A percentile compares a stretch with the other conserved stretches of the same genome.
phyloP scores from a whole-genome alignment of 2,329 filamentous ascomycete genomes.

The Apiospora saccharicola region DNA sequence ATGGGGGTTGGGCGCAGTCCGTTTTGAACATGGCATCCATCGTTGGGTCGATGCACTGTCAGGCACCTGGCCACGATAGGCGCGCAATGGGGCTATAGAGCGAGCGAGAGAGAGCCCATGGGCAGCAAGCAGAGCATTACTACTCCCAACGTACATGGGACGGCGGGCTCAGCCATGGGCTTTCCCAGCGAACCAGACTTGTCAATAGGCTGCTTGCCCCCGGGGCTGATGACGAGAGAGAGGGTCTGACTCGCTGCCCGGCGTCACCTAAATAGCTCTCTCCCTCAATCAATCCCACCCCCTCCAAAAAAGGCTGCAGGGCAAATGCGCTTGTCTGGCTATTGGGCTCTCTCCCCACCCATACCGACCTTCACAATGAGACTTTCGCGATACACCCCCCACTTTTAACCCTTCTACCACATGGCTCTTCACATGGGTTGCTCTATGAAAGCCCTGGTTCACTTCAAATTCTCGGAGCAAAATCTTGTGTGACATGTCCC shows the following conservation, averaged over 20 bases:
- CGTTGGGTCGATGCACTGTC: conserved; percentile 20
- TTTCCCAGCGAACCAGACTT: conserved; percentile 4
- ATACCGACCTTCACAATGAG: conserved; percentile 22
- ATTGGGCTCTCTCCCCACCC: conserved; percentile 22
- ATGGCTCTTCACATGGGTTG: conserved; percentile 28
- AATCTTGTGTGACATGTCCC: conserved; percentile 28
- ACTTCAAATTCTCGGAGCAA: conserved; percentile 23
- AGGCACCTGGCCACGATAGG: conserved; percentile 9
- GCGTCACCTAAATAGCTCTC: conserved; percentile 22
- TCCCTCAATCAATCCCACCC: neutral
- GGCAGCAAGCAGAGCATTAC: conserved; percentile 2
- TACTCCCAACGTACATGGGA: conserved; percentile 18
- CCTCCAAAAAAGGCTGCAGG: conserved; percentile 20
- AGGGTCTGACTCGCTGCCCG: conserved; percentile 23
- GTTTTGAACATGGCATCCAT: conserved; percentile 21
- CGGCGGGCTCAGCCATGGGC: conserved; percentile 14
- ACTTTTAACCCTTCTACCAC: conserved; percentile 30
- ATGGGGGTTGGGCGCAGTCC: conserved; percentile 17
- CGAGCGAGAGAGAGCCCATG: neutral
- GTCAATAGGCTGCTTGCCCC: neutral
- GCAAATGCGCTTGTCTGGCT: conserved; percentile 24
- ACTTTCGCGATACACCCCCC: conserved; percentile 26
- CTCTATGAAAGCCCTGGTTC: conserved; percentile 26
- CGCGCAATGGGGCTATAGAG: conserved; percentile 10
- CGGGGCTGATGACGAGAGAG: conserved; percentile 12